phyloP scores from a whole-genome alignment of 305 asterid species.

The Fraxinus floribunda region DNA sequence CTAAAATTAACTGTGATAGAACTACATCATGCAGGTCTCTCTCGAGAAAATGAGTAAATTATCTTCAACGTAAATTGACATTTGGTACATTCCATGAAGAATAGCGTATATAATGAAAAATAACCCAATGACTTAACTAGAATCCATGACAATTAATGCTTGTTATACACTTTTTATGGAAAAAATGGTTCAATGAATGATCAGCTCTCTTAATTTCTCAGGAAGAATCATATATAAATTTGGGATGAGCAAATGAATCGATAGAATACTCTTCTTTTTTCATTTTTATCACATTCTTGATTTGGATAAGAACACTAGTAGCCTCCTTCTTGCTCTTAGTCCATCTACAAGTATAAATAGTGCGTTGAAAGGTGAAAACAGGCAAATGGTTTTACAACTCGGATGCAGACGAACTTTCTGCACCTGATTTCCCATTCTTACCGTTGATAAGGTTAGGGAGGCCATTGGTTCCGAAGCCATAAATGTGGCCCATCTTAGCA shows the following conservation, averaged over 20 bases:
- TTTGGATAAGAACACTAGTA: neutral
- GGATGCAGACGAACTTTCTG: slow-evolving; percentile 19
- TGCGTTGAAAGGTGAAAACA: neutral
- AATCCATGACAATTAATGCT: slow-evolving; percentile 10
- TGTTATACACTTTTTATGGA: slow-evolving; percentile 9
- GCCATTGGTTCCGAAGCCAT: slow-evolving; percentile 49
- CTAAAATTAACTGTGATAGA: neutral
- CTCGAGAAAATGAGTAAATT: neutral
- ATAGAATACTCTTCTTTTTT: neutral
- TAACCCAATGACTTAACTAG: neutral
- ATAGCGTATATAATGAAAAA: neutral
- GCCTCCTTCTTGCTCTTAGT: neutral
- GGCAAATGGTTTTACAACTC: slow-evolving; percentile 17
- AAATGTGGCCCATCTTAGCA: slow-evolving; percentile 79
- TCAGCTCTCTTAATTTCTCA: neutral
- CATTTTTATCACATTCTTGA: slow-evolving; percentile 1
- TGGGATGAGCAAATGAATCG: neutral
- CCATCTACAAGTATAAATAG: neutral
- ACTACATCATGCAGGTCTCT: neutral
- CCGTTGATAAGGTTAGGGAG: slow-evolving; percentile 38
- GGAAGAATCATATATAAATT: slow-evolving; percentile 1
- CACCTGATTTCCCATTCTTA: slow-evolving; percentile 30
- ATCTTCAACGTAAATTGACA: neutral
- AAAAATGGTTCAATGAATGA: slow-evolving; percentile 28
- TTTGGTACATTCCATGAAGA: neutral